Conservation (phyloP, 2,329 filamentous ascomycete species). For the Ophiostoma triangulosporum region DNA sequence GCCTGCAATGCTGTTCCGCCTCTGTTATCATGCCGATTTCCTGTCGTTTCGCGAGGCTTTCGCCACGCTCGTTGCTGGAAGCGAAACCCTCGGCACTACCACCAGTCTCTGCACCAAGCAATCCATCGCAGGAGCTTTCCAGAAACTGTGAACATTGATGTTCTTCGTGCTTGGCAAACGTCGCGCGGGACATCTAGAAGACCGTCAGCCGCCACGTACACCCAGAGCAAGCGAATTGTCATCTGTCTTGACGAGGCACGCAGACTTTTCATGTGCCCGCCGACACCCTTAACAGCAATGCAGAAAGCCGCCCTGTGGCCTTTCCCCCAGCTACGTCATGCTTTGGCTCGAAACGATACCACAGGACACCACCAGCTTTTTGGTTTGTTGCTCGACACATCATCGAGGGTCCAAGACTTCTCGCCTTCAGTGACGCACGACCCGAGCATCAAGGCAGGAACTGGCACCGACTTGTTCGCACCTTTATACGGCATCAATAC, state of each 20-base stretch:
- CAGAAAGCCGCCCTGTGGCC: background rate
- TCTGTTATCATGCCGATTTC: background rate
- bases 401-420: background rate
- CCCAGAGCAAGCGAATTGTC: background rate
- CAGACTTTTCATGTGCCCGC: background rate
- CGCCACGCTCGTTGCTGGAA: background rate
- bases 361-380: background rate
- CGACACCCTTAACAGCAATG: too few species aligned
- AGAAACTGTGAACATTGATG: background rate
- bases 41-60: background rate
- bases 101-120: background rate
- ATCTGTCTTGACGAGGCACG: conserved; percentile 2
- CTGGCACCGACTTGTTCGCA: background rate
- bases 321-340: background rate
- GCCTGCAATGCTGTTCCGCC: background rate
- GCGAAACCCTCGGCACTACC: too few species aligned
- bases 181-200: background rate
- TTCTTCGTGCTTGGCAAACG: background rate
- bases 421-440: background rate
- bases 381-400: conserved; percentile 2
- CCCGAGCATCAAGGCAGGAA: background rate
- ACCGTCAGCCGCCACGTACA: too few species aligned
- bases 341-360: background rate
- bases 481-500: conserved; percentile 1
- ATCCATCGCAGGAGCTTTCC: background rate